These are phyloP conservation scores for Eutypa lata DNA, from an alignment of 2,329 filamentous ascomycete species.

Conservation along the genomic window DNA sequence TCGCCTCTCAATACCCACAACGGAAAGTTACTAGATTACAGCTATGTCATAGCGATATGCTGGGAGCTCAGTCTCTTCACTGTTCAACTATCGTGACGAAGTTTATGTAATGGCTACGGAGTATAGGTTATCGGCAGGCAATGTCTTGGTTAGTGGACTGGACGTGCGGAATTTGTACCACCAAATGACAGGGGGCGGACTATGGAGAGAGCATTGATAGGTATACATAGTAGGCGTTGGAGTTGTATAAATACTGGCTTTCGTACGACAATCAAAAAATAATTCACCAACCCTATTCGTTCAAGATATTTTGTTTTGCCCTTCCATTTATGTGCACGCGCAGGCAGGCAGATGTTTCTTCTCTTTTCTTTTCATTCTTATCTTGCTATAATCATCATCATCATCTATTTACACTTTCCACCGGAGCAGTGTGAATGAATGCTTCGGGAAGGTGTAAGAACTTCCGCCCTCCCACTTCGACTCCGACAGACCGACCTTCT, in stretches of 20 bases:
- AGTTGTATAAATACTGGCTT: neutral
- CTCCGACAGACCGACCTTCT: constrained; percentile 61
- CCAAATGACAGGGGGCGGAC: neutral
- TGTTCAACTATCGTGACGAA: neutral
- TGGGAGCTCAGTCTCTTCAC: neutral
- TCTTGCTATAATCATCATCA: neutral
- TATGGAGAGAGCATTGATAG: neutral
- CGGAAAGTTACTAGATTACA: neutral
- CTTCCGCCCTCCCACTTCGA: constrained; percentile 62
- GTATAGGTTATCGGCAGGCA: neutral
- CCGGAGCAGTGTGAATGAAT: constrained; percentile 66
- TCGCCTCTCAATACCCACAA: no score
- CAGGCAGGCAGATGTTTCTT: constrained; percentile 8
- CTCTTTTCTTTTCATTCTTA: constrained; percentile 2
- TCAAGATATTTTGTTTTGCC: no score
- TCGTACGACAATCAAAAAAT: neutral
- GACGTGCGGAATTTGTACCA: neutral
- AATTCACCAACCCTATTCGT: no score
- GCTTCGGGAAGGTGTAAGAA: constrained; percentile 63
- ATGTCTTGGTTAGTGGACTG: neutral
- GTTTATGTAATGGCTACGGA: neutral
- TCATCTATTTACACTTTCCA: constrained; percentile 31
- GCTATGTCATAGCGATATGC: neutral
- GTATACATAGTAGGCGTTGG: neutral
- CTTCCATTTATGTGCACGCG: no score